Evolutionary conservation across 306 rosid species (phyloP), one percentile per base, ranked within the genome.

Genomic region (Arachis stenosperma): DNA sequence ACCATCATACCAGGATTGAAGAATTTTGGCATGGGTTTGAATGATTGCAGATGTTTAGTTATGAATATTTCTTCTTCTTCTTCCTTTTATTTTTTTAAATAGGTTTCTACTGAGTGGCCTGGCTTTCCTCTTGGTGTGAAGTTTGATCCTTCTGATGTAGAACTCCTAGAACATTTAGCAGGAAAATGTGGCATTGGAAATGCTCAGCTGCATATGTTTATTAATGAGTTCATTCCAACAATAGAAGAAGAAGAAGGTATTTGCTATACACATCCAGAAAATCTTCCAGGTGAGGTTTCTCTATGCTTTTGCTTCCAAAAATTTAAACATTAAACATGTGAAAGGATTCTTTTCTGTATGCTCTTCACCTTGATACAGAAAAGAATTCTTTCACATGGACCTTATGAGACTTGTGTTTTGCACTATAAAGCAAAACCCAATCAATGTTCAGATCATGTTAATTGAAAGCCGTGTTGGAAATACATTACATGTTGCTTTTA

Each of bases 41-140:
- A 52, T 73, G 41, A 58, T 69, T 61, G 29, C 46, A 42, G 39
- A 71, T 64, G 75, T 64, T 59, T 56, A 44, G 14, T 50, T 57
- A 30, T 53, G 33, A 17, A 51, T 39, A 43, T 68, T 84, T 62
- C 67, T 69, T 75, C 73, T 44, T 58, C 47, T 80, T 33, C 37
- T 33, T 33, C 3, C 3, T 1, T 33, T 33, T 33, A 22, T 22
- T 33, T 33, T 33, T 33, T 33, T 33, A 33, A 33, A 33, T 51
- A 94, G 98, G 91, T 86, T 80, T 82, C 81, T 70, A 61, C 77
- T 8, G 88, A 93, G 69, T 94, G 98, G 98, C 98, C 97, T 40
- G 97, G 97, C 41, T 78, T 94, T 76, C 98, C 98, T 14, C 56
- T 75, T 78, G 98, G 98, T 64, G 93, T 91, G 15, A 94, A 91